Base-by-base conservation (phyloP, 306 rosid species). In the Luffa acutangula region DNA sequence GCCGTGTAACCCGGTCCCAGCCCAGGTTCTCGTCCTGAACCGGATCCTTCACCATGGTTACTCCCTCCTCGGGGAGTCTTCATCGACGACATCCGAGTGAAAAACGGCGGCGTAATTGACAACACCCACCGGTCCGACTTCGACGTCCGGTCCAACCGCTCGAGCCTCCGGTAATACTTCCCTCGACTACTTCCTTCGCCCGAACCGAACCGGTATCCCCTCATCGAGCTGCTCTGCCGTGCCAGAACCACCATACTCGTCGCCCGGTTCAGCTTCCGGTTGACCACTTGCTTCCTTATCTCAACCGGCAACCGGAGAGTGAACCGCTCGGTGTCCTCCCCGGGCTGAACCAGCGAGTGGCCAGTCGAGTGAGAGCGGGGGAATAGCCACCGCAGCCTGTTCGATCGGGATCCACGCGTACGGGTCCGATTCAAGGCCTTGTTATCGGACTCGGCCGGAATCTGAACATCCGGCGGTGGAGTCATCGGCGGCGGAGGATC, bases 321-420 rank as follows among this genome's bases (percentile, higher is more conserved):
- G 87, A 91, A 95, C 86, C 97, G 90, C 52, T 91, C 96, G 4
- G 90, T 90, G 75, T 87, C 87, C 42, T 95, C 96, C 0, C 92
- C 92, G 49, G 96, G 97, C 62, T 83, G 97, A 11, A 91, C 51
- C 79, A 89, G 2, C 0, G 98, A 92, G 72, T 95, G 98, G 0
- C 98, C 99, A n/a, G 97, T 93, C 63, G 99, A 87, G 84, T 93
- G 96, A 0, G 99, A 95, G 59, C 97, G 85, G 0, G 97, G 87
- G 43, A 90, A 95, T 4, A 84, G 17, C 79, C 83, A 58, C 8
- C 79, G 76, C 3, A 78, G 12, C 72, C 87, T 36, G 84, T 37
- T 84, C 46, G 89, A 87, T 54, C 80, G 76, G 0, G 89, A 83
- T 57, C 87, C 84, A 20, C 90, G 90, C 0, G 90, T 80, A 65